Evolutionary conservation across 805 yeast genomes (phyloP), one percentile per base, ranked within the genome.

Genomic region (Candida quercuum): DNA sequence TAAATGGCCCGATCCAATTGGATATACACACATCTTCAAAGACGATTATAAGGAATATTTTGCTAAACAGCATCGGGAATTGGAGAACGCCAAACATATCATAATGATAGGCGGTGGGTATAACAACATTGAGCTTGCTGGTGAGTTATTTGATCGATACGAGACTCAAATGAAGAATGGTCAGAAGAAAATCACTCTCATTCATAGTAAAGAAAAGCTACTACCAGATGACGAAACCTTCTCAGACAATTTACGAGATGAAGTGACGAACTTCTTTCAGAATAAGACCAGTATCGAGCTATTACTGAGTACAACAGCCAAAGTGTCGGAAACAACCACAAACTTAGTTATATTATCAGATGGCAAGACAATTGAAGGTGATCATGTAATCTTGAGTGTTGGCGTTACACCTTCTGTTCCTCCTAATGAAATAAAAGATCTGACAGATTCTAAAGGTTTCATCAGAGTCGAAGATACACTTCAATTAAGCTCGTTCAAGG

Each of bases 81-180:
- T 58, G 10, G 42, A 40, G 13, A 30, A 35, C 5, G 58, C 62
- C 1, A 46, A 52, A 27, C 39, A 48, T 26, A 49, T 60, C 14
- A 52, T 47, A 5, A 26, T 60, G 20, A 41, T 57, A 5, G 64
- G 64, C 21, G 63, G 58, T 18, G 64, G 63, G 3, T 45, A 46
- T 27, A 46, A 44, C 22, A 60, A 59, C 18, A 40, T 39, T 27
- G 64, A 59, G 36, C 32, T 59, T 4, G 49, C 43, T 12, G 64
- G 63, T 24, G 64, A 59, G 38, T 25, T 57, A 12, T 40, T 48
- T 3, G 28, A 36, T 33, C 27, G 31, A 12, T 59, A 41, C 37
- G 30, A 38, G 10, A 33, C 36, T 1, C 48, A 48, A 7, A 18
- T 51, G 14, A 24, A 25, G 13, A 13, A 32, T 3, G 52, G 51